Conservation (phyloP, 2,329 filamentous ascomycete genomes). For the Dactylellina parvicollis region DNA sequence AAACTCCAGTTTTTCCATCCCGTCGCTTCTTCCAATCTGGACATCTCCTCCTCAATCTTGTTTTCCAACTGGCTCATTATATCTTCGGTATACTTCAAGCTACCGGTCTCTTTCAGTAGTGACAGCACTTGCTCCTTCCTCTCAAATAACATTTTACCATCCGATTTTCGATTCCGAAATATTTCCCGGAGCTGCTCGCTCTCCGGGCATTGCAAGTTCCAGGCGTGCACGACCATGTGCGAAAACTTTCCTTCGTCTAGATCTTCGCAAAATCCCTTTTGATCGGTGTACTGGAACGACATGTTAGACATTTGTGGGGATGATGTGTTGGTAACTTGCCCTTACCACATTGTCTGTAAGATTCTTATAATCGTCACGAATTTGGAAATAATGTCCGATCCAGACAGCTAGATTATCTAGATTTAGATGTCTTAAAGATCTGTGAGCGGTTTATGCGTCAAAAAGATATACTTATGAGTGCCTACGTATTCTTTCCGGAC, state of each 20-base stretch:
- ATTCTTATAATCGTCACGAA: conserved; percentile 59
- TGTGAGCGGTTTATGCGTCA: neutral
- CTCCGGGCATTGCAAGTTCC: neutral
- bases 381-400: conserved; percentile 59
- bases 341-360: conserved; percentile 34
- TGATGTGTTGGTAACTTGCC: neutral
- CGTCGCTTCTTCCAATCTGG: neutral
- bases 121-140: neutral
- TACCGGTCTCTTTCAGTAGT: neutral
- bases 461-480: neutral
- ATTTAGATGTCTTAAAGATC: conserved; percentile 42
- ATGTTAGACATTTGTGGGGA: neutral
- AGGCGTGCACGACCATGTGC: conserved; percentile 11
- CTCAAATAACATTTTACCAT: neutral
- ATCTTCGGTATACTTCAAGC: neutral
- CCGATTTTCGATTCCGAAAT: neutral
- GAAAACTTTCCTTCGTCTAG: conserved; percentile 27
- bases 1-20: conserved; percentile 6
- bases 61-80: neutral
- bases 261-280: conserved; percentile 22
- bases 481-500: neutral
- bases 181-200: neutral
- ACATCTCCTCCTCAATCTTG: neutral
- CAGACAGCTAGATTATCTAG: conserved; percentile 38
- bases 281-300: conserved; percentile 1